Base-by-base conservation (phyloP, 2,329 filamentous ascomycete species). In the Claviceps digitariae region DNA sequence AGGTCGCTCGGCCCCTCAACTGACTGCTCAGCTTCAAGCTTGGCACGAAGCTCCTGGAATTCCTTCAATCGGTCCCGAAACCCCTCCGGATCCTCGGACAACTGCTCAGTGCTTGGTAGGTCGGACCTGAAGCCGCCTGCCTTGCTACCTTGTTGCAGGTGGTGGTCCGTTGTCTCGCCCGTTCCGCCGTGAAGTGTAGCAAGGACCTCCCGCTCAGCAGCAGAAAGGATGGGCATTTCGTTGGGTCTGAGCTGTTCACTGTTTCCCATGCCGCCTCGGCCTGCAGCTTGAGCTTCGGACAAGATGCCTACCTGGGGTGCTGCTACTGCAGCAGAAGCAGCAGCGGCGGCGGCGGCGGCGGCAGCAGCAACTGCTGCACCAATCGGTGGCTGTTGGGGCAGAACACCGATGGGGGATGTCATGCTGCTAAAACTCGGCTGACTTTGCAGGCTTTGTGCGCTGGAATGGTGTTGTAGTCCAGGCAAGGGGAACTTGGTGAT, bases 371-470 rank as follows among this genome's bases (percentile, higher is more conserved):
- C 34, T 6, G 34, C 45, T 12, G 48, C 51, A 47, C 55, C 53
- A 25, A 79, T 72, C 5, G 75, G 69, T 8, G 75, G 63, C 73
- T 82, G 54, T 53, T 64, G 64, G 15, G 62, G 59, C 34, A 64
- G 70, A 61, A 74, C 82, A 12, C 81, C 82, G 54, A 85, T 81
- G 2, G 90, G 90, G n/a, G 90, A 94, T 2, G 88, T 83, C 59
- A 98, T 94, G 69, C 87, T 96, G 20, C 91, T 89, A 65, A 93
- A 96, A 70, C 91, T 97, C 23, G 91, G 91, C 69, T 98, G 93
- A 65, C 90, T 96, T 64, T 98, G 93, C 55, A 98, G 77, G 64
- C 91, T 97, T 61, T 97, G 91, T 9, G 89, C 88, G 64, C 91
- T 97, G 1, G 89, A 90, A 64, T 97, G 90, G 64, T 97, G 93